Conservation (phyloP, 257 asterid genomes). For the Verbena officinalis region DNA sequence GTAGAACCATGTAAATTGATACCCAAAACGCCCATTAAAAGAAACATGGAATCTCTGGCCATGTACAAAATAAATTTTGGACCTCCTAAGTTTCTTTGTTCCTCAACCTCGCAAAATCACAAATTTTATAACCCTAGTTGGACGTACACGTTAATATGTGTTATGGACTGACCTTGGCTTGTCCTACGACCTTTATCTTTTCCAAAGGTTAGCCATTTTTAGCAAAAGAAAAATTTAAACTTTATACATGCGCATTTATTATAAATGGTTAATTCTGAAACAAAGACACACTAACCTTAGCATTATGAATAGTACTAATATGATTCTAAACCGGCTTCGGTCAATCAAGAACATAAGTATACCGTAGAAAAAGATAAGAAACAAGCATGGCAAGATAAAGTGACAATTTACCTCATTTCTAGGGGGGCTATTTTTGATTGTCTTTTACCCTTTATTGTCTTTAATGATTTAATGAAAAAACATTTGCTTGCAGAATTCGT, state of each 20-base stretch:
- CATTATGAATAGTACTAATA: background rate
- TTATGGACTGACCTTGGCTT: background rate
- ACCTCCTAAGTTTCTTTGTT: background rate
- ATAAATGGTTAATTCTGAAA: too few relatives aligned
- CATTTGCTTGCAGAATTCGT: background rate
- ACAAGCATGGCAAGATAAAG: background rate
- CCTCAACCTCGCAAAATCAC: background rate
- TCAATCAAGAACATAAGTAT: too few relatives aligned
- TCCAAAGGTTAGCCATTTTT: background rate
- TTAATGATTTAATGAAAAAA: conserved; percentile 7
- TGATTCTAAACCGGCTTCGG: too few relatives aligned
- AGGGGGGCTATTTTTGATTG: background rate
- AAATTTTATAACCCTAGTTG: background rate
- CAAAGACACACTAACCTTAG: background rate
- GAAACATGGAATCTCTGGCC: too few relatives aligned
- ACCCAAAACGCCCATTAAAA: too few relatives aligned
- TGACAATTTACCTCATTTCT: conserved; percentile 4
- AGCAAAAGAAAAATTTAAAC: background rate
- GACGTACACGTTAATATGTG: background rate
- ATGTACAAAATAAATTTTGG: too few relatives aligned
- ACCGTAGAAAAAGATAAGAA: background rate
- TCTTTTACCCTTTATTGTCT: background rate
- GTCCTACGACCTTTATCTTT: background rate
- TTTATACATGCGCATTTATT: background rate
- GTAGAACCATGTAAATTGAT: too few relatives aligned